Conservation (phyloP, 2,329 filamentous ascomycete genomes). For the Fusarium sp. region DNA sequence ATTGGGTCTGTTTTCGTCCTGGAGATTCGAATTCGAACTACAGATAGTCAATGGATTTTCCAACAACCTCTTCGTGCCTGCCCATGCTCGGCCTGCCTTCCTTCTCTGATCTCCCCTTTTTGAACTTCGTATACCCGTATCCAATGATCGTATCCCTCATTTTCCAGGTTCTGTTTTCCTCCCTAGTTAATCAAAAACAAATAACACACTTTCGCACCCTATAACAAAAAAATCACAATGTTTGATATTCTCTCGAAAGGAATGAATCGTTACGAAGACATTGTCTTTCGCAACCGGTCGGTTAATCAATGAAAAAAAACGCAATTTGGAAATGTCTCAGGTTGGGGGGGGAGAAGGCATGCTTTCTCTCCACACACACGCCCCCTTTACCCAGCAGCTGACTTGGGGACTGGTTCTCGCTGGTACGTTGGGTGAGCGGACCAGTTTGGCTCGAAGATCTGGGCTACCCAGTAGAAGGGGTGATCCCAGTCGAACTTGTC, state of each 20-base stretch:
- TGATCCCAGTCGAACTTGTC: slow-evolving; percentile 52
- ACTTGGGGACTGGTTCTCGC: slow-evolving; percentile 32
- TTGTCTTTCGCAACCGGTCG: neutral
- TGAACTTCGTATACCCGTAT: neutral
- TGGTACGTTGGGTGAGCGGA: slow-evolving; percentile 48
- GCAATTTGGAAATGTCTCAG: neutral
- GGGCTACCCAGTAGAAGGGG: slow-evolving; percentile 59
- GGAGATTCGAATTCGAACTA: neutral
- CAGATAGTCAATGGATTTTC: neutral
- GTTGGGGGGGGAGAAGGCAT: neutral
- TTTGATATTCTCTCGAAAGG: neutral
- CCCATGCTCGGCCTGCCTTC: neutral
- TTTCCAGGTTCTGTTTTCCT: neutral
- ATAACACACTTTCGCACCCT: neutral
- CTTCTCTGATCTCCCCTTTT: neutral
- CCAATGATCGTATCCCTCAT: neutral
- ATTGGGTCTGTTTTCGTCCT: neutral
- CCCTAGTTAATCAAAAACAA: neutral
- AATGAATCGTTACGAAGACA: slow-evolving; percentile 11
- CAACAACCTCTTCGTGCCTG: neutral
- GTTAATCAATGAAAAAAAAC: neutral
- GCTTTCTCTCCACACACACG: neutral
- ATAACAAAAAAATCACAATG: neutral
- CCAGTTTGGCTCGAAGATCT: slow-evolving; percentile 61
- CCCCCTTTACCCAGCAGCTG: neutral